phyloP scores from a whole-genome alignment of 495 filamentous ascomycete genomes.

The Clohesyomyces aquaticus region DNA sequence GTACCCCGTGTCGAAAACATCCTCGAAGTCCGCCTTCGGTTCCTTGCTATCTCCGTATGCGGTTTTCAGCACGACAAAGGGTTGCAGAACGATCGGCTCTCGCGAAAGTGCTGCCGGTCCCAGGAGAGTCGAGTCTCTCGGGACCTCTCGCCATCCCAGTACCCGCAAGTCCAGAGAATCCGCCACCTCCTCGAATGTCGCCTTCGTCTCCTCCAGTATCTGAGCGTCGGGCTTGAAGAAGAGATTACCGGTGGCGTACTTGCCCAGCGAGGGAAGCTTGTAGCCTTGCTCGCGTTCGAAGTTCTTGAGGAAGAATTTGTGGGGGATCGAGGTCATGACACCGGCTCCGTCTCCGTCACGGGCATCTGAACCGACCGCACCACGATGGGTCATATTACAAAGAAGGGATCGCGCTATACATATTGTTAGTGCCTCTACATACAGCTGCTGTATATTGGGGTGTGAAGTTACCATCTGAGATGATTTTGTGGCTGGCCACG shows the following conservation, averaged over 20 bases:
- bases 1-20: constrained; percentile 77
- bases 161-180: constrained; percentile 84
- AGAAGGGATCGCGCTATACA: constrained; percentile 80
- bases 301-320: constrained; percentile 99
- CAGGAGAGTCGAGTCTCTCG: constrained; percentile 87
- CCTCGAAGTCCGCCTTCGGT: constrained; percentile 76
- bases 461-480: constrained; percentile 85
- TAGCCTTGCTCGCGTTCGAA: constrained; percentile 88
- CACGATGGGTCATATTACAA: constrained; percentile 99
- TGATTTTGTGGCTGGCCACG: constrained; percentile 95
- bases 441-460: background rate
- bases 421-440: constrained; percentile 17
- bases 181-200: constrained; percentile 89
- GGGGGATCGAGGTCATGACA: constrained; percentile 99
- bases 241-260: constrained; percentile 96
- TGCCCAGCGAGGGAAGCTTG: constrained; percentile 81
- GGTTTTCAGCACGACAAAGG: constrained; percentile 86
- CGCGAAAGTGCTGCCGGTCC: constrained; percentile 91
- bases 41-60: constrained; percentile 85
- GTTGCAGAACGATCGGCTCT: constrained; percentile 93
- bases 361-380: constrained; percentile 96
- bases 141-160: constrained; percentile 95
- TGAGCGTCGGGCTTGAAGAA: constrained; percentile 98
- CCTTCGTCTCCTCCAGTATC: constrained; percentile 81
- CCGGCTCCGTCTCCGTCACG: constrained; percentile 97